Evolutionary conservation across 2,329 filamentous ascomycete species (phyloP).

Genomic region (Epichloe amarillans): DNA sequence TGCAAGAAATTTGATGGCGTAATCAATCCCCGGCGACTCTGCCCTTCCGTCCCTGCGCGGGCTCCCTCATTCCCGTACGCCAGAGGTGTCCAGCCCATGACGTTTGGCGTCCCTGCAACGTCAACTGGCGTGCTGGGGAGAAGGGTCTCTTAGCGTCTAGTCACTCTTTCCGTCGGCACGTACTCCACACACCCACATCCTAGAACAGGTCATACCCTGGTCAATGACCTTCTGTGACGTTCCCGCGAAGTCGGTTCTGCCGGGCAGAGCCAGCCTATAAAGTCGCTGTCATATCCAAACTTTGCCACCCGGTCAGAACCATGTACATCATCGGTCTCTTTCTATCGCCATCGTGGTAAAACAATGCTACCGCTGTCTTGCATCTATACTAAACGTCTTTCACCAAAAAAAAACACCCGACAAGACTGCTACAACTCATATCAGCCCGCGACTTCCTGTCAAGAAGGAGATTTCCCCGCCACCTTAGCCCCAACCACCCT

Average conservation of each 20-base stretch:
- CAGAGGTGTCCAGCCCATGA: background rate
- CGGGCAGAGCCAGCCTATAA: conserved; percentile 5
- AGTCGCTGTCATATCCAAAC: conserved; percentile 1
- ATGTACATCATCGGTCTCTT: background rate
- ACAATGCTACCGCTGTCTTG: background rate
- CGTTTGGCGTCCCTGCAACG: background rate
- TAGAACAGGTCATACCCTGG: conserved; percentile 2
- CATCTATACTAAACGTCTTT: background rate
- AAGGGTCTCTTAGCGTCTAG: background rate
- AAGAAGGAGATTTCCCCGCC: background rate
- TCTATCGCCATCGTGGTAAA: background rate
- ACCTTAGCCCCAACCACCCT: background rate
- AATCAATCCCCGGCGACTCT: background rate
- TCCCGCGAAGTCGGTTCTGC: conserved; percentile 6
- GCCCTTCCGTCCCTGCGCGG: background rate
- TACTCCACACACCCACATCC: too few relatives aligned
- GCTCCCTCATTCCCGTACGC: background rate
- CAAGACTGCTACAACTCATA: background rate
- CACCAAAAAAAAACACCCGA: background rate
- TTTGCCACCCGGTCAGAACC: conserved; percentile 2
- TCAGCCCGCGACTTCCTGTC: background rate
- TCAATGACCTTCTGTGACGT: conserved; percentile 6
- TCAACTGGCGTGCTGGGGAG: background rate
- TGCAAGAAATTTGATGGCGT: background rate
- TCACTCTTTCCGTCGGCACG: background rate